A percentile compares a stretch with the other conserved stretches of the same genome.
These are phyloP conservation scores for Metarhizium sp. DNA, from an alignment of 2,329 filamentous ascomycete genomes.

Conservation along the genomic window DNA sequence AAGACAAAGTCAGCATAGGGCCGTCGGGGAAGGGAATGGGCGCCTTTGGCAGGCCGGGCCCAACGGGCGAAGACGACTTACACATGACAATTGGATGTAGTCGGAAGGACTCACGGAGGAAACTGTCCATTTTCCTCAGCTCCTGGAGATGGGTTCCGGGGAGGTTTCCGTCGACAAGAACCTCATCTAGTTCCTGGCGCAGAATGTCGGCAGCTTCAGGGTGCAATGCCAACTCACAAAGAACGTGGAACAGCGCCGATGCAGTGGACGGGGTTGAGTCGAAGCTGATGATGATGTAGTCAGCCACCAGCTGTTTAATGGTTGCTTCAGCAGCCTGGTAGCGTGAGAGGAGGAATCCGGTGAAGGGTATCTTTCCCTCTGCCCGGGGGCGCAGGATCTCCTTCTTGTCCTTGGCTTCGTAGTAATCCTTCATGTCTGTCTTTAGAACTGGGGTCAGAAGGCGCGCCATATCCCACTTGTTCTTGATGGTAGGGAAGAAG, in stretches of 20 bases:
- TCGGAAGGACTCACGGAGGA: conserved; percentile 12
- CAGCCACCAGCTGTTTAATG: conserved; percentile 3
- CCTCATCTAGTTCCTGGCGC: conserved; percentile 32
- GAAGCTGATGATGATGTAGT: conserved; percentile 6
- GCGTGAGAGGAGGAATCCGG: not conserved
- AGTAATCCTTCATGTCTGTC: not conserved
- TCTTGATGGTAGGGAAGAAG: too few species aligned
- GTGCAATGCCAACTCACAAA: conserved; percentile 34
- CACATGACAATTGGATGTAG: too few species aligned
- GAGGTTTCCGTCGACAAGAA: conserved; percentile 15
- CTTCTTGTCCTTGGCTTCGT: not conserved
- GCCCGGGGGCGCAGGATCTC: too few species aligned
- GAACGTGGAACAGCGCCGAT: conserved; percentile 5
- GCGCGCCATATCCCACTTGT: too few species aligned
- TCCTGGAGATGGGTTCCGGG: conserved; percentile 12
- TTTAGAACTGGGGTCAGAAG: not conserved
- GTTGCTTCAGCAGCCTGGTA: not conserved
- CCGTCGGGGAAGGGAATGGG: too few species aligned
- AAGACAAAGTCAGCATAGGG: not conserved
- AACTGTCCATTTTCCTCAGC: conserved; percentile 13
- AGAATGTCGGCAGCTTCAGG: conserved; percentile 34
- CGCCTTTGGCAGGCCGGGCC: not conserved
- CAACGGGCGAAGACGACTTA: conserved; percentile 12
- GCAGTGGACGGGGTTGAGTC: conserved; percentile 7
- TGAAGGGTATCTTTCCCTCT: not conserved